Base-by-base conservation (phyloP, 2,329 filamentous ascomycete genomes). In the Colletotrichum sp. region DNA sequence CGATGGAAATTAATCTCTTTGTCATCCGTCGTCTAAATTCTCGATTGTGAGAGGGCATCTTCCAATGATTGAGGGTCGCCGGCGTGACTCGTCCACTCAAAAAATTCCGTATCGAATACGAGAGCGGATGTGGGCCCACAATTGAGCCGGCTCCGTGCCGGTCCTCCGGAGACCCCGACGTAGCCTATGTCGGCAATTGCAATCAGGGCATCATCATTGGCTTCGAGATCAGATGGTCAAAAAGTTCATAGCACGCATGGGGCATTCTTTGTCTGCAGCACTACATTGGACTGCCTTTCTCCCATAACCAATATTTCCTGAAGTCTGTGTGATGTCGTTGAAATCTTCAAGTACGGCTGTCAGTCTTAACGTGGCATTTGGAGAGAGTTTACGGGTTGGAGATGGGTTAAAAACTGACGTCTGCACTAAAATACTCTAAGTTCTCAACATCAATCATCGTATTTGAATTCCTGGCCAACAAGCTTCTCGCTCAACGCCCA, bases 141-240 rank as follows among this genome's bases (percentile, higher is more conserved):
- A 52, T 21, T 52, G n/a, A 52, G n/a, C n/a, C n/a, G 43, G n/a
- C 0, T 52, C 43, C 43, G 43, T 21, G 43, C 43, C 43, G 43
- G 10, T 2, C 1, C n/a, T 52, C 10, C 43, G n/a, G 43, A 52
- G 43, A 0, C 43, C n/a, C 43, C n/a, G 43, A 52, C 0, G n/a
- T 7, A 52, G n/a, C 16, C 43, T 0, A 52, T 21, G 43, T 52
- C 43, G n/a, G 43, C n/a, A 5, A 10, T 13, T 0, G 0, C 12
- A 21, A 21, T 21, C 0, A 13, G n/a, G 0, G n/a, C 43, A 7
- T 13, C 1, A 21, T 48, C 0, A 21, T 21, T 48, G n/a, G 26
- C 5, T 2, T 43, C 18, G n/a, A 9, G 5, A 8, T 8, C 28
- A 8, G 8, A 30, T 8, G 3, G 8, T 30, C 28, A 8, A 8